A percentile compares a stretch with the other conserved stretches of the same genome.
Conservation (phyloP, 1,139 yeast species). For the Geotrichum candidum region DNA sequence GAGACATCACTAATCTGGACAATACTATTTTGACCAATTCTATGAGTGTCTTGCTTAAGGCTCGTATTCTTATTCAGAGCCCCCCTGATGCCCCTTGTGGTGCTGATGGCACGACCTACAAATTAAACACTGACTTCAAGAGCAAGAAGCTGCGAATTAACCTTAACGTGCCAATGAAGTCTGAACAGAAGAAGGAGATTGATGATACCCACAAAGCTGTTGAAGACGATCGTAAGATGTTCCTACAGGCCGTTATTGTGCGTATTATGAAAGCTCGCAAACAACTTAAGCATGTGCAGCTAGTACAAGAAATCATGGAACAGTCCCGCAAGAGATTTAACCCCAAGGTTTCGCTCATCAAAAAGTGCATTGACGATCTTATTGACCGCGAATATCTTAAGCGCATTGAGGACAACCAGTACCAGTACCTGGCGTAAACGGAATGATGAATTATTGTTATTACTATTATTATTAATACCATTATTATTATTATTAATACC, state of each 20-base stretch:
- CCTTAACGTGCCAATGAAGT: slow-evolving; percentile 75
- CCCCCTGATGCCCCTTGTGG: slow-evolving; percentile 37
- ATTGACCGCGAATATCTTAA: slow-evolving; percentile 82
- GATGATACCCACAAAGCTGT: slow-evolving; percentile 81
- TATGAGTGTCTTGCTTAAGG: slow-evolving; percentile 71
- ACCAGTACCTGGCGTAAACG: slow-evolving; percentile 66
- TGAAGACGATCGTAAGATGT: slow-evolving; percentile 79
- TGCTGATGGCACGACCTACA: slow-evolving; percentile 52
- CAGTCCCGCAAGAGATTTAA: slow-evolving; percentile 80
- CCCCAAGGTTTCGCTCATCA: slow-evolving; percentile 81
- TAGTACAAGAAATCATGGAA: slow-evolving; percentile 83
- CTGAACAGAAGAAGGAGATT: slow-evolving; percentile 69
- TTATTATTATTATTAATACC: too few relatives aligned
- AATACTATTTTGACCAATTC: slow-evolving; percentile 65
- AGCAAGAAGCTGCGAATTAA: slow-evolving; percentile 81
- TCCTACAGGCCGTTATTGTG: slow-evolving; percentile 88
- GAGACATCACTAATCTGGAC: slow-evolving; percentile 63
- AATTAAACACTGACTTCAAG: slow-evolving; percentile 74
- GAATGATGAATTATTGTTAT: neutral
- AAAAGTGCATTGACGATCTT: slow-evolving; percentile 76
- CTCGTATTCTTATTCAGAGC: slow-evolving; percentile 59
- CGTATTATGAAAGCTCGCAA: slow-evolving; percentile 95
- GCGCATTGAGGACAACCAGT: slow-evolving; percentile 69
- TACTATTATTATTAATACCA: neutral
- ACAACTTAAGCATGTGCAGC: slow-evolving; percentile 65